Base-by-base conservation (phyloP, 331 rosid species). In the Prunus yedoensis region DNA sequence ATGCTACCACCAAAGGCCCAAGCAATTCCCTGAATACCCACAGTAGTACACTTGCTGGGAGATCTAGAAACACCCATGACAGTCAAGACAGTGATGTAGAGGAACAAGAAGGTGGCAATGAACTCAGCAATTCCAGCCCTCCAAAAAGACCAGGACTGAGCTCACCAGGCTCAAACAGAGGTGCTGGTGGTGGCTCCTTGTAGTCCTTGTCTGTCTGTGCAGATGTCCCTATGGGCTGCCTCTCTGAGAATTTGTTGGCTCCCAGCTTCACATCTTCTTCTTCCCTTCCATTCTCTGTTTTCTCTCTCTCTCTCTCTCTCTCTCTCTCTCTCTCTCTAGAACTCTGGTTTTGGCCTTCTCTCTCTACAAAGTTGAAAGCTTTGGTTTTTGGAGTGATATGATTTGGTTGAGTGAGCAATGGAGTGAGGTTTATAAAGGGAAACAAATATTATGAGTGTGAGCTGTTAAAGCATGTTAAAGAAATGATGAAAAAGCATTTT, bases 1-100 rank as follows among this genome's bases (percentile, higher is more conserved):
- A 84, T 84, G 78, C 77, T 84, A 14, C 85, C 87, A 38, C 87
- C 87, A 60, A 84, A 84, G 68, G 87, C 87, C 87, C 87, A 84
- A 32, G 87, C 87, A 57, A 84, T 80, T 58, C 87, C 84, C 77
- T 80, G 87, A 61, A 63, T 18, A 5, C 87, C 84, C 46, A 83
- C 82, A 63, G 87, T 27, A n/a, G 82, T 74, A 71, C 87, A 84
- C 77, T 68, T 80, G 71, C 15, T 77, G 21, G 73, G 72, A 10
- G 78, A n/a, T 20, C 71, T 80, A 0, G 45, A 17, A 16, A 62
- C 70, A 13, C 85, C 85, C 87, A 84, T 84, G 11, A 80, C 80
- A 59, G 87, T 84, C 75, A 84, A 70, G 12, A 84, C 21, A 50
- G 87, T 84, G 64, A 84, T 74, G 85, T 84, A 84, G 1, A 84